These are phyloP conservation scores for Ceratocystis lukuohia DNA, from an alignment of 2,329 filamentous ascomycete genomes.

Conservation along the genomic window DNA sequence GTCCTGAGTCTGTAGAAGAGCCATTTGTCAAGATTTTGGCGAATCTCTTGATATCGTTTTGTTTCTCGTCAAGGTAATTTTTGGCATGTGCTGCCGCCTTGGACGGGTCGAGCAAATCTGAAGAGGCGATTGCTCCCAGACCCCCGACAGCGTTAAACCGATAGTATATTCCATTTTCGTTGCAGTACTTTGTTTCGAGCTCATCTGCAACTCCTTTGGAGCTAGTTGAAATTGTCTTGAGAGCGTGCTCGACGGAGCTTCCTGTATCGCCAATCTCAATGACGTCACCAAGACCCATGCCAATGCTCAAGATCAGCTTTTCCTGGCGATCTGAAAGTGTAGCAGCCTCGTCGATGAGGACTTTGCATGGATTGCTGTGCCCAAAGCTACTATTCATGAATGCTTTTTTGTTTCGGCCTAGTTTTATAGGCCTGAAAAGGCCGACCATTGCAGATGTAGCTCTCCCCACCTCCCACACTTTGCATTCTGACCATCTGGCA, in stretches of 20 bases:
- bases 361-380: conserved; percentile 25
- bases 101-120: conserved; percentile 21
- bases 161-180: conserved; percentile 21
- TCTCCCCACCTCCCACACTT: conserved; percentile 25
- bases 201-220: not conserved
- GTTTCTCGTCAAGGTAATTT: no score
- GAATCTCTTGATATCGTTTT: no score
- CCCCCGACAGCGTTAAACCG: conserved; percentile 24
- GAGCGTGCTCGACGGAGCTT: not conserved
- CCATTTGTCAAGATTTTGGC: no score
- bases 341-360: conserved; percentile 25
- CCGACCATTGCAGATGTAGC: conserved; percentile 25
- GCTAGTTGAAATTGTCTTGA: not conserved
- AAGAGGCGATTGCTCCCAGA: conserved; percentile 22
- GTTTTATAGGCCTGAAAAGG: conserved; percentile 25
- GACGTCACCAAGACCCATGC: conserved; percentile 23
- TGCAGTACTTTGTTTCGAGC: conserved; percentile 19
- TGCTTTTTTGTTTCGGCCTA: conserved; percentile 23
- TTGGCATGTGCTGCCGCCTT: not conserved
- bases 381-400: conserved; percentile 21
- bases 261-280: conserved; percentile 20
- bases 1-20: no score
- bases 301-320: conserved; percentile 23
- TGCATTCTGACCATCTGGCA: conserved; percentile 20
- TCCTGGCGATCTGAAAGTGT: conserved; percentile 19